Percentiles rank a stretch among this genome's conserved stretches.
These are phyloP conservation scores for Stemphylium lycopersici DNA, from an alignment of 2,329 filamentous ascomycete species.

Conservation along the genomic window DNA sequence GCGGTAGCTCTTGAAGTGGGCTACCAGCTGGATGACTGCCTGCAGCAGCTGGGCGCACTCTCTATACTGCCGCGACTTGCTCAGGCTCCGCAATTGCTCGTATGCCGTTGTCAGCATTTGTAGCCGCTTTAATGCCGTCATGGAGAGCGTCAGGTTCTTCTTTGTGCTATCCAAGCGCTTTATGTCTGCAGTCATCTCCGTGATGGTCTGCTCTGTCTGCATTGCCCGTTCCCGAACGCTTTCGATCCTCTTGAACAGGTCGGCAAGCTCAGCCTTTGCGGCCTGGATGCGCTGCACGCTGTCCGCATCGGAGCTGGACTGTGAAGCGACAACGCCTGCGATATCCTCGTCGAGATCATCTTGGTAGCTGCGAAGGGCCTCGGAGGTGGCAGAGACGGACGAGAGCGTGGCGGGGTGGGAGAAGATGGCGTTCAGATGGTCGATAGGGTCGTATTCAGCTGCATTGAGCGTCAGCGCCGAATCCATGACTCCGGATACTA, in stretches of 20 bases:
- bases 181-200: slow-evolving; percentile 98
- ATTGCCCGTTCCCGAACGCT: slow-evolving; percentile 86
- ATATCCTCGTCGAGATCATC: slow-evolving; percentile 84
- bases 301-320: slow-evolving; percentile 84
- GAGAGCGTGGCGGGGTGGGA: slow-evolving; percentile 84
- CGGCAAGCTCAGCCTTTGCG: slow-evolving; percentile 85
- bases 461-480: slow-evolving; percentile 31
- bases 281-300: slow-evolving; percentile 90
- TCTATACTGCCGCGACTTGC: slow-evolving; percentile 86
- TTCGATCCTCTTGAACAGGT: slow-evolving; percentile 93
- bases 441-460: slow-evolving; percentile 90
- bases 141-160: slow-evolving; percentile 92
- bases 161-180: slow-evolving; percentile 97
- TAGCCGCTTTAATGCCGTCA: slow-evolving; percentile 95
- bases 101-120: slow-evolving; percentile 99
- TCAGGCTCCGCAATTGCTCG: slow-evolving; percentile 85
- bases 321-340: slow-evolving; percentile 70
- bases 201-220: slow-evolving; percentile 93
- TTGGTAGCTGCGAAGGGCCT: slow-evolving; percentile 75
- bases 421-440: slow-evolving; percentile 93
- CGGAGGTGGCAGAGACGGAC: slow-evolving; percentile 76
- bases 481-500: slow-evolving; percentile 16
- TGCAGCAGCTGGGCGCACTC: slow-evolving; percentile 94
- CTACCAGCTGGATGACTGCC: slow-evolving; percentile 96
- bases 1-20: slow-evolving; percentile 96